phyloP scores from a whole-genome alignment of 1,284 basidiomycete genomes.

The Fomitopsis betulina region DNA sequence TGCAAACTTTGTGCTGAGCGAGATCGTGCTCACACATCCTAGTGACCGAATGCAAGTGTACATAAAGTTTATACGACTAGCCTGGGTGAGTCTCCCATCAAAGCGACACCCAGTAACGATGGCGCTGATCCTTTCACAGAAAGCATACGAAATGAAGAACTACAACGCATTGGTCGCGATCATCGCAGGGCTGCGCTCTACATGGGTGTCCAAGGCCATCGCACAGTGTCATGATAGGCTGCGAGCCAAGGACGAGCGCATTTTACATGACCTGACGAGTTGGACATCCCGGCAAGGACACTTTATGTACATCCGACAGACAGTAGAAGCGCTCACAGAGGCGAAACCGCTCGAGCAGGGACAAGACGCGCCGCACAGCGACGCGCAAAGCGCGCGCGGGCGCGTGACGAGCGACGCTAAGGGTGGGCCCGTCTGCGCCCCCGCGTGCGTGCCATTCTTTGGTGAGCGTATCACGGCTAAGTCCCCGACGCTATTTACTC shows the following conservation, averaged over 20 bases:
- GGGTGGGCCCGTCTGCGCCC: slow-evolving; percentile 27
- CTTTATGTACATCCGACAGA: slow-evolving; percentile 71
- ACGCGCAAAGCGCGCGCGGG: slow-evolving; percentile 35
- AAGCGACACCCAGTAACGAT: neutral
- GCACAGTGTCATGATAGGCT: slow-evolving; percentile 64
- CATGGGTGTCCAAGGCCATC: slow-evolving; percentile 70
- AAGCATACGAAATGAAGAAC: slow-evolving; percentile 79
- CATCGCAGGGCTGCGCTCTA: slow-evolving; percentile 72
- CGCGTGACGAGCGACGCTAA: slow-evolving; percentile 44
- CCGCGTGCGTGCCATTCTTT: slow-evolving; percentile 73
- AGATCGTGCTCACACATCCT: slow-evolving; percentile 68
- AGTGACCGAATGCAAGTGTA: slow-evolving; percentile 65
- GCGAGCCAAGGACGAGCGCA: slow-evolving; percentile 69
- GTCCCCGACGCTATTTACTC: neutral
- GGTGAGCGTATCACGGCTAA: slow-evolving; percentile 38
- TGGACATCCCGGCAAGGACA: slow-evolving; percentile 68
- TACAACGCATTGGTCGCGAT: slow-evolving; percentile 82
- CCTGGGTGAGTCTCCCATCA: slow-evolving; percentile 58
- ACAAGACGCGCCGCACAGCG: slow-evolving; percentile 43
- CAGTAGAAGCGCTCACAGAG: slow-evolving; percentile 62
- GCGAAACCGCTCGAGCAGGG: slow-evolving; percentile 52
- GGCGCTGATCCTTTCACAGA: slow-evolving; percentile 42
- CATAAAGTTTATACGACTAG: slow-evolving; percentile 81
- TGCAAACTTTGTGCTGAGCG: slow-evolving; percentile 79
- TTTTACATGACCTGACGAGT: slow-evolving; percentile 71